phyloP scores from a whole-genome alignment of 139 green algal species.

The Ulvella scutata region DNA sequence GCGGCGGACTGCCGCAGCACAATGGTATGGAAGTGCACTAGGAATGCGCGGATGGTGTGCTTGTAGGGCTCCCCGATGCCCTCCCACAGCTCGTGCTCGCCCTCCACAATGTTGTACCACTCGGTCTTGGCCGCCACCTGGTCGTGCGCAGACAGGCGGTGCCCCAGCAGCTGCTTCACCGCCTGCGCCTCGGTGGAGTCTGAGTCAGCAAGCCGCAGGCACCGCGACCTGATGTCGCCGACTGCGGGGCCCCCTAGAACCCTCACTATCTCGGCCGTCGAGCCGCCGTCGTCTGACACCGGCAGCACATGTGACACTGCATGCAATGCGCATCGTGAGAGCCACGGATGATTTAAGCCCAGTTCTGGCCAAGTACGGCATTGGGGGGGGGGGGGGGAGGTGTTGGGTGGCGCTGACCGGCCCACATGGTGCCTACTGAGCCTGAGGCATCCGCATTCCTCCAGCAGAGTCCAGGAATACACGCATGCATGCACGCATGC shows the following conservation, averaged over 20 bases:
- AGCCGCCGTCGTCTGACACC: slow-evolving; percentile 91
- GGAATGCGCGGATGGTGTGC: slow-evolving; percentile 92
- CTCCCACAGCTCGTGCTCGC: slow-evolving; percentile 75
- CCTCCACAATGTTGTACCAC: slow-evolving; percentile 81
- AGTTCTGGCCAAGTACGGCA: no score
- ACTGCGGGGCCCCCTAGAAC: slow-evolving; percentile 93
- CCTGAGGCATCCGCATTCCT: no score
- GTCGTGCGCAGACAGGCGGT: slow-evolving; percentile 56
- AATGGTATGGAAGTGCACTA: slow-evolving; percentile 89
- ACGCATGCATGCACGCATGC: no score
- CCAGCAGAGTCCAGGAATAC: no score
- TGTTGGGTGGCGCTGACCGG: no score
- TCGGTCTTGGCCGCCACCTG: slow-evolving; percentile 40
- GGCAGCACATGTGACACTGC: slow-evolving; percentile 85
- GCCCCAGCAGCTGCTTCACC: slow-evolving; percentile 70
- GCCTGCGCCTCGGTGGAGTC: slow-evolving; percentile 31
- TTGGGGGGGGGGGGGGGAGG: no score
- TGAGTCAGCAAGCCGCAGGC: slow-evolving; percentile 83
- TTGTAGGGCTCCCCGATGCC: slow-evolving; percentile 91
- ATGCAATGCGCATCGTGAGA: neutral
- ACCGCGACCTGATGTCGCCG: slow-evolving; percentile 90
- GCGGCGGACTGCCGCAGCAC: slow-evolving; percentile 62
- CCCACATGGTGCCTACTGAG: no score
- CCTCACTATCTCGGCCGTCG: slow-evolving; percentile 93
- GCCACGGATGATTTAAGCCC: neutral